Base-by-base conservation (phyloP, 306 rosid species). In the Cicer yamashitae region DNA sequence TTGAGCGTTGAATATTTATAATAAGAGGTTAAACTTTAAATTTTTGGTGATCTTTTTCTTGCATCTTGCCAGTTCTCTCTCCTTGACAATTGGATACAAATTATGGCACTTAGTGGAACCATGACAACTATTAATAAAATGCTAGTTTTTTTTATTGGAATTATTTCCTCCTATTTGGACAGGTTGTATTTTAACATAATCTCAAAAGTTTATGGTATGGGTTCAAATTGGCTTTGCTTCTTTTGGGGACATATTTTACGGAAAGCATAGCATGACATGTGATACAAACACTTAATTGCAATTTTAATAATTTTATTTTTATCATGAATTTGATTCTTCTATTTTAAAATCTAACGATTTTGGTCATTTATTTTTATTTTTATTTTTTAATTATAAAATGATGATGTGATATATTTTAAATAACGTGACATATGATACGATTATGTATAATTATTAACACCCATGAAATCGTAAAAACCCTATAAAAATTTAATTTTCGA, bases 81-180 rank as follows among this genome's bases (percentile, higher is more conserved):
- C 44, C 9, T 12, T 59, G 66, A 59, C 43, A 10, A 59, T 17
- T 34, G 44, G 66, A 30, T 30, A 7, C 44, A 59, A 34, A 60
- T 60, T 34, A 60, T 60, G 45, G 5, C 9, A 60, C 18, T 37
- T 7, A 7, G 17, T 60, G 40, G 44, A 60, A 18, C 66, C 44
- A 60, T 30, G 44, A 43, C 18, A 60, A 11, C 44, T 60, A 60
- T 60, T 60, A 30, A 59, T 60, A 37, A 34, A 60, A 64, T 64
- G 34, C 20, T 7, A 20, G 10, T 11, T 61, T 39, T n/a, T 62
- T 37, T 38, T 53, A 7, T 62, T 38, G 46, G 67, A 13, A 30
- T 30, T 30, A 37, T 64, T 41, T 64, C 5, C n/a, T 17, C 6
- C 70, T 8, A 64, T 64, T 64, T 0, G 20, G 25, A n/a, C 14